Percentiles rank a stretch among this genome's conserved stretches.
phyloP scores from a whole-genome alignment of 306 rosid genomes.

The Cicer judaicum region DNA sequence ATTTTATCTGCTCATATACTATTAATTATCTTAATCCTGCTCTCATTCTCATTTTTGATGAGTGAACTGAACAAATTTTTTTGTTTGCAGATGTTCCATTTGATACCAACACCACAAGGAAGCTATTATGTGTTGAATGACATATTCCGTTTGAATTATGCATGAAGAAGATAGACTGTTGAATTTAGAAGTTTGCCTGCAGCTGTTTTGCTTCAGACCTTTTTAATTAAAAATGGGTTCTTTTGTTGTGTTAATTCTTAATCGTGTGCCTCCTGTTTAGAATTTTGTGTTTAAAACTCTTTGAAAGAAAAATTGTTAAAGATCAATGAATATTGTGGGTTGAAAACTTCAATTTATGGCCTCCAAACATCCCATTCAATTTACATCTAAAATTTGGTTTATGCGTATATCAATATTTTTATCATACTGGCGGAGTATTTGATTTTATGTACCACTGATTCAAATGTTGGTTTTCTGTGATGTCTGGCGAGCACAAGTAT shows the following conservation, averaged over 20 bases:
- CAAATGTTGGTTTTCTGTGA: conserved; percentile 8
- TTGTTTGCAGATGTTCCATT: conserved; percentile 88
- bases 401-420: conserved; percentile 7
- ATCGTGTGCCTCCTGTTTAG: conserved; percentile 39
- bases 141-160: conserved; percentile 94
- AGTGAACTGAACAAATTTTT: conserved; percentile 32
- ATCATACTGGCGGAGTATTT: background rate
- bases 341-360: conserved; percentile 41
- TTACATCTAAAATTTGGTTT: conserved; percentile 7
- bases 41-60: background rate
- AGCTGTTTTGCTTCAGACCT: conserved; percentile 48
- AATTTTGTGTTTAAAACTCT: conserved; percentile 46
- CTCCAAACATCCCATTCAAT: background rate
- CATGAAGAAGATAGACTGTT: conserved; percentile 53
- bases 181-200: conserved; percentile 40
- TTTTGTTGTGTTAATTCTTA: conserved; percentile 49
- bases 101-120: conserved; percentile 90
- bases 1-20: background rate
- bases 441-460: background rate
- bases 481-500: background rate
- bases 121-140: conserved; percentile 91
- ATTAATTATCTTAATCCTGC: background rate
- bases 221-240: conserved; percentile 46
- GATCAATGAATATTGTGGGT: conserved; percentile 41
- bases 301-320: conserved; percentile 45